These are phyloP conservation scores for Mortierella alpina DNA, from an alignment of 192 early-diverging fungal genomes.

Conservation along the genomic window DNA sequence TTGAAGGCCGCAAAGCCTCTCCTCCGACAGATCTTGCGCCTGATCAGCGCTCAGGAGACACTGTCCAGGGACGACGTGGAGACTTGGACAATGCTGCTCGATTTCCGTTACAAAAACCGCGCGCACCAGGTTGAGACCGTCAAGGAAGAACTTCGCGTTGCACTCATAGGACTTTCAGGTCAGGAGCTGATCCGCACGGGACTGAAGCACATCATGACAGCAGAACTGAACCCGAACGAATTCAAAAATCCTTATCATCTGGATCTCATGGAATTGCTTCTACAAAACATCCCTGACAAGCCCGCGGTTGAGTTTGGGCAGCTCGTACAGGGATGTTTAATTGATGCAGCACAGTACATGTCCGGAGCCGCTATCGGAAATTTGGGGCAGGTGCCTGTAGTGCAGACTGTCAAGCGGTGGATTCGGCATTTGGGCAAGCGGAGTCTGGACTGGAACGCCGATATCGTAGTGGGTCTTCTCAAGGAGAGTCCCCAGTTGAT, in stretches of 20 bases:
- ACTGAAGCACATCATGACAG: slow-evolving; percentile 36
- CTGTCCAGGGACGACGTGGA: slow-evolving; percentile 32
- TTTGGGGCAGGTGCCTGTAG: slow-evolving; percentile 32
- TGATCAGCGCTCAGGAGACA: slow-evolving; percentile 31
- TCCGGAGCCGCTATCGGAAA: slow-evolving; percentile 11
- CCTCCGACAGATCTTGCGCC: slow-evolving; percentile 28
- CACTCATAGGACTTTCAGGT: slow-evolving; percentile 17
- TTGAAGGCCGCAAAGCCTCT: slow-evolving; percentile 40
- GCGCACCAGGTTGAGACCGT: slow-evolving; percentile 46
- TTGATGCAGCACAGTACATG: slow-evolving; percentile 36
- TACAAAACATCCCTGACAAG: slow-evolving; percentile 32
- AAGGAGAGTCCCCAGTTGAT: slow-evolving; percentile 20
- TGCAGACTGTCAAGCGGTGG: slow-evolving; percentile 40
- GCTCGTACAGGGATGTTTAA: slow-evolving; percentile 27
- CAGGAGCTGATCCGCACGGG: slow-evolving; percentile 36
- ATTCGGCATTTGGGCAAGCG: slow-evolving; percentile 47
- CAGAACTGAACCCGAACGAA: slow-evolving; percentile 51
- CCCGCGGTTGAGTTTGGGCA: slow-evolving; percentile 49
- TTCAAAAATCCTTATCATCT: slow-evolving; percentile 44
- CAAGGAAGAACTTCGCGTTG: slow-evolving; percentile 44
- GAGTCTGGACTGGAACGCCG: slow-evolving; percentile 35
- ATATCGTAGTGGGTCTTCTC: slow-evolving; percentile 32
- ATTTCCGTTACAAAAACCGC: slow-evolving; percentile 42
- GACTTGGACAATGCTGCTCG: slow-evolving; percentile 43
- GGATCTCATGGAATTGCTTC: slow-evolving; percentile 46